Base-by-base conservation (phyloP, 2,329 filamentous ascomycete species). In the Paecilomyces niveus region DNA sequence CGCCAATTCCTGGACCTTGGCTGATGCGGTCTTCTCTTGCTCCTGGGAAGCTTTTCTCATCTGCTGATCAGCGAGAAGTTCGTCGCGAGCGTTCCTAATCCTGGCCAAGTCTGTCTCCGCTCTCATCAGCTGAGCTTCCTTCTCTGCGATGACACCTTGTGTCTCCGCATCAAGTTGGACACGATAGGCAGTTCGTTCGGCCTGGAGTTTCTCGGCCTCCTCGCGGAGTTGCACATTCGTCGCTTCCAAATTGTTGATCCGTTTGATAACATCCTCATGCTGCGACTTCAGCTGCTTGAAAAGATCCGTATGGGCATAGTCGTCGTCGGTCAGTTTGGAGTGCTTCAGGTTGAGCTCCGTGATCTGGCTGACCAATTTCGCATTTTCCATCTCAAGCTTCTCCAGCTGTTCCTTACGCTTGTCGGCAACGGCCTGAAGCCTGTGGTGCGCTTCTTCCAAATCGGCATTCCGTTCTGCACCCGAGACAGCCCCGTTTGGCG, bases 371-470 rank as follows among this genome's bases (percentile, higher is more conserved):
- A 89, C 84, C 50, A 92, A 70, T 21, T 79, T 80, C 67, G 88
- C 88, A 65, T 91, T 90, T 65, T 97, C 91, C 1, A 84, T 80
- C 63, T 95, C 84, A 24, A 94, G 80, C 58, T 87, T 83, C 56
- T 94, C 89, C 1, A 97, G 75, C 69, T 97, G 94, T 67, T 94
- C 88, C 73, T 95, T 96, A 65, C 94, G 89, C 73, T 93, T 96
- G 22, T 85, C 83, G 13, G 88, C 85, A 13, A 88, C 83, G 2
- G 91, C 92, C 6, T 85, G 78, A 3, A 90, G 86, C 72, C 94
- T 92, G 68, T 89, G 88, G 59, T 91, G 85, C 58, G 89, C 86
- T 33, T 87, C 80, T 65, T 95, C 86, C 54, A 92, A 77, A 61
- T 91, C 90, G 62, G 86, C 84, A 57, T 85, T 82, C 31, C 81